Conservation (phyloP, 148 eudicot species). For the Fagopyrum esculentum region DNA sequence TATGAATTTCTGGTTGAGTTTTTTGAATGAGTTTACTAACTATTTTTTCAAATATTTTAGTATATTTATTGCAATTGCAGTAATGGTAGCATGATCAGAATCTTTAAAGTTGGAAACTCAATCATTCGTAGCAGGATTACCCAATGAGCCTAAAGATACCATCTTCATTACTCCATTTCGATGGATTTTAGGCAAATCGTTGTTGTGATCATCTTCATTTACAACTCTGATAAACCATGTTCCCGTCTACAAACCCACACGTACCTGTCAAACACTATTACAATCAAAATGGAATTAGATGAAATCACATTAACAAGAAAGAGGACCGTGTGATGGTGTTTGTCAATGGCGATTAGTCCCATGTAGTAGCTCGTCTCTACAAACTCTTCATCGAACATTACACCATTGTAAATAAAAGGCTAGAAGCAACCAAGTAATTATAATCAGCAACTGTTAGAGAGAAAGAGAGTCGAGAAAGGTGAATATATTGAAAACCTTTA, state of each 20-base stretch:
- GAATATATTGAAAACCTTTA: neutral
- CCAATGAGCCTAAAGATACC: slow-evolving; percentile 14
- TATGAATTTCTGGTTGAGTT: too few relatives aligned
- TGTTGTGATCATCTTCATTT: slow-evolving; percentile 19
- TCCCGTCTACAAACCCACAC: slow-evolving; percentile 39
- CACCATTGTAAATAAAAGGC: slow-evolving; percentile 15
- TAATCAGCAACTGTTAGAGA: too few relatives aligned
- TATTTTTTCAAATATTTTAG: too few relatives aligned
- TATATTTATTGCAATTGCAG: neutral
- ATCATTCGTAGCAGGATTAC: slow-evolving; percentile 69
- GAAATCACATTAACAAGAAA: neutral
- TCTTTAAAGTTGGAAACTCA: slow-evolving; percentile 42
- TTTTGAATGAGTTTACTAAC: too few relatives aligned
- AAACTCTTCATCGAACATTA: slow-evolving; percentile 37
- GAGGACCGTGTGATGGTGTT: slow-evolving; percentile 58
- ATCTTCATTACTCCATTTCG: slow-evolving; percentile 20
- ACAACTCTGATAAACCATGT: slow-evolving; percentile 52
- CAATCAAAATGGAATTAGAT: neutral
- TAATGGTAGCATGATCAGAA: slow-evolving; percentile 19
- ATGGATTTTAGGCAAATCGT: slow-evolving; percentile 13
- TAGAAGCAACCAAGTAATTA: neutral
- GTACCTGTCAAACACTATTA: too few relatives aligned
- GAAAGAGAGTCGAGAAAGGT: too few relatives aligned
- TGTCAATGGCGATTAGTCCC: slow-evolving; percentile 46
- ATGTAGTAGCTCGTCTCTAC: slow-evolving; percentile 64